phyloP scores from a whole-genome alignment of 2,329 filamentous ascomycete species.

The Diaporthe humulicola region DNA sequence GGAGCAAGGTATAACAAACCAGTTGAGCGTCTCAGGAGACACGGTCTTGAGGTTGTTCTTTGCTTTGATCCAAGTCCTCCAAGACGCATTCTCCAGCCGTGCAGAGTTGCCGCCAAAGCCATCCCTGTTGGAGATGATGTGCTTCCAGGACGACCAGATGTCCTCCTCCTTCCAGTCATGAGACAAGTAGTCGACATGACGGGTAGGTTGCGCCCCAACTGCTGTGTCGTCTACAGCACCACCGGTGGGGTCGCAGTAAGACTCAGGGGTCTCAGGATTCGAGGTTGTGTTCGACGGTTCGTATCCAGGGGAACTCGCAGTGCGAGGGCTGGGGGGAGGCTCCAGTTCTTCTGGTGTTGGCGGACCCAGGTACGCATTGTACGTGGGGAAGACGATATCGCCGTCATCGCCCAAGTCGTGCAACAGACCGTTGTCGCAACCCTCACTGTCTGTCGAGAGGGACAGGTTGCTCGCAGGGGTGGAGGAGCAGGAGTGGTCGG shows the following conservation, averaged over 20 bases:
- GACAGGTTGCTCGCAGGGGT: constrained; percentile 75
- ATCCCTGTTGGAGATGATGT: constrained; percentile 84
- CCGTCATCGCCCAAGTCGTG: constrained; percentile 59
- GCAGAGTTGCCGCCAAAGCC: constrained; percentile 82
- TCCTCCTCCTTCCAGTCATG: constrained; percentile 96
- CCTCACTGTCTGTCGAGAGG: constrained; percentile 60
- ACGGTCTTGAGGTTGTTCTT: constrained; percentile 90
- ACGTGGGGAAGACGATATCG: constrained; percentile 44
- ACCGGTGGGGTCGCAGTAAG: constrained; percentile 58
- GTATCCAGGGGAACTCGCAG: constrained; percentile 65
- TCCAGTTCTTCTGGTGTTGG: constrained; percentile 62
- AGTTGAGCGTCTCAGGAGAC: constrained; percentile 92
- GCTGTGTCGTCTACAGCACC: constrained; percentile 83
- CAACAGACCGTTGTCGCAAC: constrained; percentile 61
- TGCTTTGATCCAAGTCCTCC: constrained; percentile 95
- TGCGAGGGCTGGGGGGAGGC: constrained; percentile 63
- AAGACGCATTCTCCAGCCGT: constrained; percentile 93
- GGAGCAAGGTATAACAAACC: constrained; percentile 67
- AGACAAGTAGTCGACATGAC: constrained; percentile 95
- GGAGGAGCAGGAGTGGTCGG: constrained; percentile 69
- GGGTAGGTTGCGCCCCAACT: constrained; percentile 79
- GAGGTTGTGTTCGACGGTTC: constrained; percentile 65
- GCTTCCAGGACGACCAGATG: constrained; percentile 97
- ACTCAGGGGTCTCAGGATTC: constrained; percentile 69
- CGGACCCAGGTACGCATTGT: constrained; percentile 32